Evolutionary conservation across 352 stramenopile species (phyloP).

Genomic region (Sclerospora graminicola): DNA sequence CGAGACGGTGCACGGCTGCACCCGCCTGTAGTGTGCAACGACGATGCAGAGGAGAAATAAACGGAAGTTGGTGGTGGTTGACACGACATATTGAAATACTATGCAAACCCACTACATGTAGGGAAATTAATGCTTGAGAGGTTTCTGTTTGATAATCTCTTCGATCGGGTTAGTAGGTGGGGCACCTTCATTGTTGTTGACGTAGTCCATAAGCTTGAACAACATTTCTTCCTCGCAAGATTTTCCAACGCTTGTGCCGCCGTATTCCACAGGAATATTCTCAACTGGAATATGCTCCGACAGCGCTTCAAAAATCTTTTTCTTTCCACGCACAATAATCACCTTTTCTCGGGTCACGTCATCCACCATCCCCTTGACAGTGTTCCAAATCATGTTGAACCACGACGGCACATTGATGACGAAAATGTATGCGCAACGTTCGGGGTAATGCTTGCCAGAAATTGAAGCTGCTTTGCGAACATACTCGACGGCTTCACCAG

Average conservation of each 20-base stretch:
- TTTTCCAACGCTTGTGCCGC: slow-evolving; percentile 47
- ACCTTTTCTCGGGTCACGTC: slow-evolving; percentile 92
- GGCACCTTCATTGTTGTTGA: slow-evolving; percentile 56
- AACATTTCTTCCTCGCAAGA: slow-evolving; percentile 60
- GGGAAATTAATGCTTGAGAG: slow-evolving; percentile 26
- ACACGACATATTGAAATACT: not conserved
- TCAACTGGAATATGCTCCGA: slow-evolving; percentile 58
- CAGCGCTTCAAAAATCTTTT: slow-evolving; percentile 74
- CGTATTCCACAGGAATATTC: slow-evolving; percentile 77
- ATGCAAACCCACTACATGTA: no score
- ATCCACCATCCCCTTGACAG: slow-evolving; percentile 87
- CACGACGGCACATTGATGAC: slow-evolving; percentile 92
- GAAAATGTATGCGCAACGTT: slow-evolving; percentile 89
- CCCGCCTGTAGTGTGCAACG: slow-evolving; percentile 19
- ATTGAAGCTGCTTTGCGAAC: slow-evolving; percentile 61
- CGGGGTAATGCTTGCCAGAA: slow-evolving; percentile 88
- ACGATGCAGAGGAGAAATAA: not conserved
- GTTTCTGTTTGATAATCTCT: slow-evolving; percentile 34
- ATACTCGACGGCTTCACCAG: slow-evolving; percentile 81
- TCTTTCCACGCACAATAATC: slow-evolving; percentile 77
- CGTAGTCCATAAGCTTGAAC: slow-evolving; percentile 61
- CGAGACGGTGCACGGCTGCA: slow-evolving; percentile 31
- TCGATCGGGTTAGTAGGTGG: slow-evolving; percentile 46
- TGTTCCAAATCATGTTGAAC: slow-evolving; percentile 90
- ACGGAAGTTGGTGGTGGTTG: not conserved